These are phyloP conservation scores for Mucor saturninus DNA, from an alignment of 371 early-diverging fungal species.

Conservation along the genomic window DNA sequence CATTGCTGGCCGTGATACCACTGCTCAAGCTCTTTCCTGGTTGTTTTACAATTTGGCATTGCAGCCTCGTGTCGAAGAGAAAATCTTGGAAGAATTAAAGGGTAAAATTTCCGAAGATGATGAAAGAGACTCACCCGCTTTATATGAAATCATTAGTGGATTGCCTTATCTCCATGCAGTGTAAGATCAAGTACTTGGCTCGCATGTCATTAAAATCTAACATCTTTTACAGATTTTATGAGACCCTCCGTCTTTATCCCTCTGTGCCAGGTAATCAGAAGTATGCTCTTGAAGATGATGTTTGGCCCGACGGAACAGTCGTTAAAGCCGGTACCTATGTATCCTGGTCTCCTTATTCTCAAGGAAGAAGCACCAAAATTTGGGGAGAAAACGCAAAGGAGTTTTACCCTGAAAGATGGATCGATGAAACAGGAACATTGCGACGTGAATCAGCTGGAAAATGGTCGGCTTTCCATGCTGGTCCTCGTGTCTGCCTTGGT, in stretches of 20 bases:
- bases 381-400: conserved; percentile 69
- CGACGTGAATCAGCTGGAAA: conserved; percentile 29
- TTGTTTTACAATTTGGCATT: conserved; percentile 54
- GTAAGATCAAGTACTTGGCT: conserved; percentile 31
- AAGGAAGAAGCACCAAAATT: conserved; percentile 57
- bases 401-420: conserved; percentile 72
- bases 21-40: conserved; percentile 77
- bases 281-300: conserved; percentile 60
- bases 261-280: conserved; percentile 65
- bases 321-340: conserved; percentile 59
- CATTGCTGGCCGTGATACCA: conserved; percentile 73
- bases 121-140: conserved; percentile 36
- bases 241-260: conserved; percentile 65
- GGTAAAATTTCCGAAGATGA: conserved; percentile 35
- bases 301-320: conserved; percentile 66
- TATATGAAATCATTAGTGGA: conserved; percentile 51
- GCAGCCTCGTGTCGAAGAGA: conserved; percentile 49
- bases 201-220: not conserved
- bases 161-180: conserved; percentile 32
- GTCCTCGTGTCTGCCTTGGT: conserved; percentile 73
- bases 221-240: conserved; percentile 43
- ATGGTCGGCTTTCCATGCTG: conserved; percentile 66
- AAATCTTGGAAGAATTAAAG: conserved; percentile 54
- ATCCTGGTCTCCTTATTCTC: conserved; percentile 53
- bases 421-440: conserved; percentile 33